Evolutionary conservation across 2,329 filamentous ascomycete genomes (phyloP).

Genomic region (Beauveria sp.): DNA sequence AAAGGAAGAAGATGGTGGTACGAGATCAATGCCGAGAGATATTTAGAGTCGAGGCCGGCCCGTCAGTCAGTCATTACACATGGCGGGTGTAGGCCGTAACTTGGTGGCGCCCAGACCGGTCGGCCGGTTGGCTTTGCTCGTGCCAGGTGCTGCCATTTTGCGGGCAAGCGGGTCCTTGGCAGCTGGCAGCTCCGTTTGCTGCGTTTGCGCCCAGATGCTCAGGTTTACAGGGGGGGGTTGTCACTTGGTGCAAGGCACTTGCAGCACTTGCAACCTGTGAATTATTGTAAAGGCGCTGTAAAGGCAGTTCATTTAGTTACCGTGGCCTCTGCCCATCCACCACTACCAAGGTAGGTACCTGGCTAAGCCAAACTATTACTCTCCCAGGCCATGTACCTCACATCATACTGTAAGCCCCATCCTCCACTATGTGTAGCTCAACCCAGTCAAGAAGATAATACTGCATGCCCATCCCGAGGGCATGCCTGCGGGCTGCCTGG

Average conservation of each 20-base stretch:
- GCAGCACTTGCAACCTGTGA: background rate
- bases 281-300: too few relatives aligned
- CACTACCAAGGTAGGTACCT: background rate
- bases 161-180: background rate
- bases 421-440: constrained; percentile 10
- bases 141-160: constrained; percentile 7
- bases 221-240: background rate
- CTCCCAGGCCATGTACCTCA: background rate
- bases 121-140: constrained; percentile 10
- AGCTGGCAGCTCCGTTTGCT: background rate
- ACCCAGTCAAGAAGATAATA: constrained; percentile 11
- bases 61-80: constrained; percentile 9
- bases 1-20: constrained; percentile 9
- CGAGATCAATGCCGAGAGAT: constrained; percentile 12
- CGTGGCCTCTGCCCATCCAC: background rate
- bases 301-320: background rate
- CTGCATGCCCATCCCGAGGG: background rate
- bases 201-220: background rate
- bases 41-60: constrained; percentile 16
- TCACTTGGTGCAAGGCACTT: background rate
- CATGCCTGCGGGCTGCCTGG: background rate
- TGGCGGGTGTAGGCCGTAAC: background rate
- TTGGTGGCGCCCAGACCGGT: background rate
- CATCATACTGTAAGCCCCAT: constrained; percentile 10
- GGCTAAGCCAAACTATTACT: constrained; percentile 4